Evolutionary conservation across 805 yeast species (phyloP), one percentile per base, ranked within the genome.

Genomic region (Kregervanrija delftensis): DNA sequence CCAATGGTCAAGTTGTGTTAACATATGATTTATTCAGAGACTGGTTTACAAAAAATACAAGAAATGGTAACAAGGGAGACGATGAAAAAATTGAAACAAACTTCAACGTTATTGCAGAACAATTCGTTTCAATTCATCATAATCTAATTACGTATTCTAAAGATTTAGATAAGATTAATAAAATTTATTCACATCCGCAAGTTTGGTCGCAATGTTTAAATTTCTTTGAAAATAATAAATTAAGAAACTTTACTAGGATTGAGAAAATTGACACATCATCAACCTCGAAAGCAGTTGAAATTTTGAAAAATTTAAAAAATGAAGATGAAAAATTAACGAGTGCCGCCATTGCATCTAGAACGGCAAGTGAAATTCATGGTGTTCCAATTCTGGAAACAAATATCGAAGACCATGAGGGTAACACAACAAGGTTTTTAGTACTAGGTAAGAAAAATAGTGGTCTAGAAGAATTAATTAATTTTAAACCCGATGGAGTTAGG

Each of bases 121-220:
- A 86, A 51, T 83, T 79, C 56, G 97, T 91, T 1, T 62, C 83
- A 1, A 86, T 91, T 47, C 83, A 80, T 46, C 98, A 93, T 66
- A 83, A 83, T 60, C 68, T 91, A 34, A 67, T 81, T 48, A 64
- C 81, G 4, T 67, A 61, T 50, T 71, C 76, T 8, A 54, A 58
- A 39, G 70, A 69, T 32, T 52, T 83, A 3, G 50, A 60, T 1
- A 60, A 71, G 11, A 73, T 89, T 42, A 63, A 59, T 12, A 75
- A 71, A 31, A 74, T 91, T 14, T 86, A 86, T 65, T 86, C 96
- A 3, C 99, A 91, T 64, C 97, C 99, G 2, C 99, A 91, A 62
- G 99, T 90, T 0, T 91, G 99, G 99, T 95, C 96, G 9, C 99
- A 91, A 60, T 82, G 86, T 41, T 67, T 73, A 3, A 60, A 67